A percentile compares a stretch with the other conserved stretches of the same genome.
These are phyloP conservation scores for Cochlearia excelsa DNA, from an alignment of 345 rosid species.

Conservation along the genomic window DNA sequence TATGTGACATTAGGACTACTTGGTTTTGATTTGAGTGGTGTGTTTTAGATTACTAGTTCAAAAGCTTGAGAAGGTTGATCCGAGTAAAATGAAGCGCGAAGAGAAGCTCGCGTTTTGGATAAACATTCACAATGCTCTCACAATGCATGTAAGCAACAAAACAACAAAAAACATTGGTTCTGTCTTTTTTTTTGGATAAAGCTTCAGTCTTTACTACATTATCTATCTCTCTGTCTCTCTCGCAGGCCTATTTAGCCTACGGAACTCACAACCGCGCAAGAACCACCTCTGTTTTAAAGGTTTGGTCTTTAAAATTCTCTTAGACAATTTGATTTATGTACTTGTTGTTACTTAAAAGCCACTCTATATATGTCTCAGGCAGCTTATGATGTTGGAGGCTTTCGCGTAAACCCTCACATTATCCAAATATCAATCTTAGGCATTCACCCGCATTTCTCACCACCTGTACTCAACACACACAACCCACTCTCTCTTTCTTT, in stretches of 20 bases:
- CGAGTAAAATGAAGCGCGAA: conserved; percentile 72
- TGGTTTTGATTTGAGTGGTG: neutral
- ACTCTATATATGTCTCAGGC: conserved; percentile 48
- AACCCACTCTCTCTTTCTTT: neutral
- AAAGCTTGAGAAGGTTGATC: conserved; percentile 74
- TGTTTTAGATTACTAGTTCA: conserved; percentile 60
- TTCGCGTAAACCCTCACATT: conserved; percentile 49
- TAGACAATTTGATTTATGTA: neutral
- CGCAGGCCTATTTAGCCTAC: conserved; percentile 79
- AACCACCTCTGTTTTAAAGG: conserved; percentile 54
- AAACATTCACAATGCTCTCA: conserved; percentile 81
- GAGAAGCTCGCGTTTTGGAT: conserved; percentile 91
- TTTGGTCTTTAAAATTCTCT: conserved; percentile 24
- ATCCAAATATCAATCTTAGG: conserved; percentile 73
- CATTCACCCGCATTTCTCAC: conserved; percentile 55
- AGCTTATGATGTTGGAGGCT: conserved; percentile 78
- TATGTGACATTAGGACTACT: conserved; percentile 6
- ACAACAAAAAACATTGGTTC: conserved; percentile 1
- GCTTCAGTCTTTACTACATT: conserved; percentile 2
- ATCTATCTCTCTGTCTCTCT: conserved; percentile 15
- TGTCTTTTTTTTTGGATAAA: neutral
- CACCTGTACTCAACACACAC: conserved; percentile 47
- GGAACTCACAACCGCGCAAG: conserved; percentile 53
- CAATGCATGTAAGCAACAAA: conserved; percentile 66
- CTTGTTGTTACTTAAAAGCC: conserved; percentile 15